Evolutionary conservation across 2,329 filamentous ascomycete genomes (phyloP).

Genomic region (Trichoderma hamatum): DNA sequence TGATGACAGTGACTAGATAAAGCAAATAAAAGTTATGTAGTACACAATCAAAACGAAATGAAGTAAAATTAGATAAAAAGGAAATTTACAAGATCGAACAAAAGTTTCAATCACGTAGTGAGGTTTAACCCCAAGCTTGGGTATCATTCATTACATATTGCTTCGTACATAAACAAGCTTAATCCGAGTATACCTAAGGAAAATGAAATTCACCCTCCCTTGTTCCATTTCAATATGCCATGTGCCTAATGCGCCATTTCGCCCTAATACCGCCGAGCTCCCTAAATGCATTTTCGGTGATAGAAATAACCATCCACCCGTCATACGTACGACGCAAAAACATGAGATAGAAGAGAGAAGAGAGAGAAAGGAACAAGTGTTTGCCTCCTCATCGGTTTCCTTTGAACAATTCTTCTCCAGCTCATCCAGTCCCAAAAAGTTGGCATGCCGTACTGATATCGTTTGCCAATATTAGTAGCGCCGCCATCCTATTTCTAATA

Average conservation of each 20-base stretch:
- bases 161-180: neutral
- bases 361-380: no score
- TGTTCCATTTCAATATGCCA: neutral
- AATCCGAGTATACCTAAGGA: neutral
- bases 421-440: conserved; percentile 9
- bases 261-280: conserved; percentile 3
- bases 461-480: conserved; percentile 1
- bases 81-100: neutral
- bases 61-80: neutral
- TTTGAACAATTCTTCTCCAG: neutral
- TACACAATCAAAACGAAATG: neutral
- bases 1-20: conserved; percentile 24
- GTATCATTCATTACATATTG: conserved; percentile 25
- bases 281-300: neutral
- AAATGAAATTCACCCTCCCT: neutral
- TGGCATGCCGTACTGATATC: neutral
- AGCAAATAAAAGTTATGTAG: neutral
- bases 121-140: conserved; percentile 4
- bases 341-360: neutral
- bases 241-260: conserved; percentile 11
- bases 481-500: conserved; percentile 38
- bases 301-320: neutral
- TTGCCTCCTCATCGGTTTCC: neutral
- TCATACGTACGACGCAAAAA: neutral
- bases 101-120: neutral